Conservation (phyloP, 257 asterid species). For the Solanum lycopersicoides region DNA sequence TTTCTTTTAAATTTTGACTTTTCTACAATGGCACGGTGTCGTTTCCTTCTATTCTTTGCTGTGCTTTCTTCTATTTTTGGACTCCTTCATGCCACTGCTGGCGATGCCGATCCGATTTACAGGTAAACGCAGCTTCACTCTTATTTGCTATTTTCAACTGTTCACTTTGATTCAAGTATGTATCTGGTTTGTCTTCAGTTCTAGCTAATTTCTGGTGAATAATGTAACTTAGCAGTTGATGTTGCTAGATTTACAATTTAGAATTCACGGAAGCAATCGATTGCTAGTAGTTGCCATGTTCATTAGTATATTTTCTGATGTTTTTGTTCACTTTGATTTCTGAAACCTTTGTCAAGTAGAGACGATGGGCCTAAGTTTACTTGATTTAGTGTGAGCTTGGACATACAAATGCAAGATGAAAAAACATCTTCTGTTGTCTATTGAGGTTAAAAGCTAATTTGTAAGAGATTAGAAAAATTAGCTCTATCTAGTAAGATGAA, state of each 20-base stretch:
- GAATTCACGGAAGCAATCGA: not conserved
- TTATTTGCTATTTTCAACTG: not conserved
- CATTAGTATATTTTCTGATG: not conserved
- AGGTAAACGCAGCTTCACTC: slow-evolving; percentile 20
- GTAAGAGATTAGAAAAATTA: not conserved
- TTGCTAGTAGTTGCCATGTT: not conserved
- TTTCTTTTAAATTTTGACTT: not conserved
- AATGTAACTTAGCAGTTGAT: not conserved
- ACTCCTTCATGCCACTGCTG: slow-evolving; percentile 51
- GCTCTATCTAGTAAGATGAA: not conserved
- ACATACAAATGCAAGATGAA: not conserved
- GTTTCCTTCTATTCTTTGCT: slow-evolving; percentile 32
- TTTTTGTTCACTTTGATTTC: not conserved
- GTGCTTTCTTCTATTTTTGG: slow-evolving; percentile 24
- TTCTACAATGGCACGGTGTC: slow-evolving; percentile 11
- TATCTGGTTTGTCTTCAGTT: not conserved
- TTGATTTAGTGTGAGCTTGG: not conserved
- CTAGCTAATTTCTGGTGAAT: not conserved
- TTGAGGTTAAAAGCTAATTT: not conserved
- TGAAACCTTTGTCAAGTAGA: not conserved
- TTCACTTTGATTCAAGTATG: not conserved
- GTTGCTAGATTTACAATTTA: not conserved
- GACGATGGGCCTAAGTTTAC: not conserved
- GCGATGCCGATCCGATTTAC: slow-evolving; percentile 75
- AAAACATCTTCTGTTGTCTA: not conserved